A percentile compares a stretch with the other conserved stretches of the same genome.
Conservation (phyloP, 345 rosid species). For the Lenwebbia sp. region DNA sequence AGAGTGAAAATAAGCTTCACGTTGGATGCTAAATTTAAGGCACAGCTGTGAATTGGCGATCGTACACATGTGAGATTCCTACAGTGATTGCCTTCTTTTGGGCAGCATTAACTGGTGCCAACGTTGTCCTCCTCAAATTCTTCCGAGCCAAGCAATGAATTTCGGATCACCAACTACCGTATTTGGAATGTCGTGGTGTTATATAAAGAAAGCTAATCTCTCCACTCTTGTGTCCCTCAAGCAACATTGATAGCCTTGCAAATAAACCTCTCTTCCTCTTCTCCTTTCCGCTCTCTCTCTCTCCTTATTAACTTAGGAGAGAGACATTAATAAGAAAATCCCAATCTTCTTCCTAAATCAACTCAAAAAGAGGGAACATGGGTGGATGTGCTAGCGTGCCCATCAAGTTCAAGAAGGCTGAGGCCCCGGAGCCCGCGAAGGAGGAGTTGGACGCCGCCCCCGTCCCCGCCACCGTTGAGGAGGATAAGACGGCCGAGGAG, state of each 20-base stretch:
- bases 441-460: background rate
- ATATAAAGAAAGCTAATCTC: background rate
- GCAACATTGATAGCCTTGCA: background rate
- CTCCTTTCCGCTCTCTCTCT: background rate
- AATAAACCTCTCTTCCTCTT: background rate
- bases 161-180: background rate
- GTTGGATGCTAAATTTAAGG: background rate
- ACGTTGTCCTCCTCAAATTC: background rate
- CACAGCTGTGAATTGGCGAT: background rate
- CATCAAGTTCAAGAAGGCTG: constrained; percentile 2
- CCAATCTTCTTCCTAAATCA: background rate
- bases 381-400: constrained; percentile 10
- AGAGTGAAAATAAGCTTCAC: background rate
- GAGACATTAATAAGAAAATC: background rate
- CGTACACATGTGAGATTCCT: background rate
- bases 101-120: background rate
- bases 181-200: background rate
- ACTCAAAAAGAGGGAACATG: background rate
- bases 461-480: background rate
- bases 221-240: background rate
- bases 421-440: background rate
- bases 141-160: background rate
- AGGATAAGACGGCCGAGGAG: background rate
- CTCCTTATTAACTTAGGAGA: background rate
- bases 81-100: background rate